Evolutionary conservation across 2,329 filamentous ascomycete species (phyloP), one percentile per base, ranked within the genome.

Genomic region (Aureobasidium vineae): DNA sequence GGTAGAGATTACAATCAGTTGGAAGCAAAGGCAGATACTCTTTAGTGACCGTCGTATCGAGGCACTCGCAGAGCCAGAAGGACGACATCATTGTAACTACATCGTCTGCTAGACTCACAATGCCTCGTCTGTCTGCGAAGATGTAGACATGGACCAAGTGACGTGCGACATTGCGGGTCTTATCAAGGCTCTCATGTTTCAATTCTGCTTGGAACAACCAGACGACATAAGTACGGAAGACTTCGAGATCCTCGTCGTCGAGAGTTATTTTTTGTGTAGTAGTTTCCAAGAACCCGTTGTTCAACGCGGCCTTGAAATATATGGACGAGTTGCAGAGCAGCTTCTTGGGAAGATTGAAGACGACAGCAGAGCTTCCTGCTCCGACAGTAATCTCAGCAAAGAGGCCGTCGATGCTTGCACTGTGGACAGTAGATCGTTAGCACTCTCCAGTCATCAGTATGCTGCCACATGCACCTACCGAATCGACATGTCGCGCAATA

Each of bases 91-190:
- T 19, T 1, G 53, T 56, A 15, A 56, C 21, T 1, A 23, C 19
- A 16, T 59, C 54, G 3, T 59, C 33, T 2, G 54, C 54, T 2
- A 59, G 26, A 6, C 21, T 2, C 8, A 11, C 7, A 11, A 59
- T 59, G 40, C 54, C 54, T 10, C 54, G 38, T 45, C 33, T 59
- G 40, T 59, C 54, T 3, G 54, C 54, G 26, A 59, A 59, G 8
- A 59, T 43, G 23, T 43, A 59, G 38, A 59, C 23, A 5, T 43
- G 1, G 16, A 33, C 26, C 15, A 59, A 10, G 26, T 59, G 26
- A 1, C 11, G 23, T 45, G 45, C 54, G 1, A 16, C 15, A 8
- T 2, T 2, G 31, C 8, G 3, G 11, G 36, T 7, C 21, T 21
- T 16, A n/a, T 19, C 31, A 7, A 53, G 5, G 28, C n/a, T 36